Evolutionary conservation across 2,329 filamentous ascomycete genomes (phyloP).

Genomic region (Aspergillus japonicus): DNA sequence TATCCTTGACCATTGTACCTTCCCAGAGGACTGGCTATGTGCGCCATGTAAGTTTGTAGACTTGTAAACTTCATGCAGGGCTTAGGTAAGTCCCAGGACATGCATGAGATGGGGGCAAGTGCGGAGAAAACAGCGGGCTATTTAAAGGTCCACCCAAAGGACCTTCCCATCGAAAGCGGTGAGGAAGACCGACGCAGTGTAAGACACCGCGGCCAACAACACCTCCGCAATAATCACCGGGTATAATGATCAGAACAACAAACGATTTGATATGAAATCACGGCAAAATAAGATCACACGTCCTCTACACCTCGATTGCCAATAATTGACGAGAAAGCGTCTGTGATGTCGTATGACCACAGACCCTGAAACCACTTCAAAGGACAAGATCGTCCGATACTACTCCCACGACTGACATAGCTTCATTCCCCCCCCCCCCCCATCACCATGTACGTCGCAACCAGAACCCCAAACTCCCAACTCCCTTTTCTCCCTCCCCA

Average conservation of each 20-base stretch:
- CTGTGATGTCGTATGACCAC: not conserved
- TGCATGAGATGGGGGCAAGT: not conserved
- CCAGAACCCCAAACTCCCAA: not conserved
- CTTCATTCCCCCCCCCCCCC: not conserved
- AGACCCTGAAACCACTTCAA: not conserved
- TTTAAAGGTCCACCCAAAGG: not conserved
- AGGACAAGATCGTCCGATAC: conserved; percentile 1
- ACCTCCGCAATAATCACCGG: conserved; percentile 6
- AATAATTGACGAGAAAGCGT: not conserved
- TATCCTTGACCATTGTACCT: too few species aligned
- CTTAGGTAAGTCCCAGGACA: too few species aligned
- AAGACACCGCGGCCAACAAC: conserved; percentile 1
- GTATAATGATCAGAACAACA: not conserved
- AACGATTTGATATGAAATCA: conserved; percentile 1
- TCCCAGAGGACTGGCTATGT: too few species aligned
- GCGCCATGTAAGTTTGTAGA: too few species aligned
- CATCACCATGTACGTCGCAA: conserved; percentile 23
- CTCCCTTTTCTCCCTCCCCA: not conserved
- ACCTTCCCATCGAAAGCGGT: not conserved
- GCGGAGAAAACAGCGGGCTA: not conserved
- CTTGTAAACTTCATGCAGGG: too few species aligned
- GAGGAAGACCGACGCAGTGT: not conserved
- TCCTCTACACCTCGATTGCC: not conserved
- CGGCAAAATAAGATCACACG: not conserved
- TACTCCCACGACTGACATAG: not conserved